These are phyloP conservation scores for Suillus lakei DNA, from an alignment of 768 basidiomycete species.

Conservation along the genomic window DNA sequence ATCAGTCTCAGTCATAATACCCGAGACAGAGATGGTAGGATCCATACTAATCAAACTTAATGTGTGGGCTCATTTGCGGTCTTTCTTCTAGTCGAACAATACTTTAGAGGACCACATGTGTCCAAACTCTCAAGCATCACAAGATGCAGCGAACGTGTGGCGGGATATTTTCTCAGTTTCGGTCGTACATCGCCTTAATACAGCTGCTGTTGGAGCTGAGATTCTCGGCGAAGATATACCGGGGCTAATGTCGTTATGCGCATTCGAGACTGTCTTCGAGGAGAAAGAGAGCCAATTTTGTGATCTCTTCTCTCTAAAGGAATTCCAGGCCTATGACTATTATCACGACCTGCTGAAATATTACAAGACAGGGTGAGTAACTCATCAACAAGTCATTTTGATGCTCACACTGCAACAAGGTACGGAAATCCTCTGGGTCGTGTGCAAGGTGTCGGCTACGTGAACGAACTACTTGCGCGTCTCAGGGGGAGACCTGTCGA, in stretches of 20 bases:
- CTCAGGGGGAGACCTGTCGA: conserved; percentile 64
- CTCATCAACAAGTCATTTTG: background rate
- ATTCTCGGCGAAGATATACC: conserved; percentile 58
- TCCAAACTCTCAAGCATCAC: conserved; percentile 53
- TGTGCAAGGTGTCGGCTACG: conserved; percentile 85
- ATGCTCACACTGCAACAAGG: conserved; percentile 37
- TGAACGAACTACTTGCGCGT: conserved; percentile 88
- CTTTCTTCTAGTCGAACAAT: conserved; percentile 52
- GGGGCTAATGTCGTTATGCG: conserved; percentile 73
- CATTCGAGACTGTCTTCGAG: conserved; percentile 75
- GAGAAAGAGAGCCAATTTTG: conserved; percentile 69
- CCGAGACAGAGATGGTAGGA: conserved; percentile 50
- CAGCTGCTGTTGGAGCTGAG: conserved; percentile 63
- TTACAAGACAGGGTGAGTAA: conserved; percentile 70
- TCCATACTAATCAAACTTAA: background rate
- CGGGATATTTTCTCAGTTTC: conserved; percentile 55
- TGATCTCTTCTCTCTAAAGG: conserved; percentile 62
- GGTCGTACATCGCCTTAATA: conserved; percentile 64
- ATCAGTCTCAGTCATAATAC: conserved; percentile 56
- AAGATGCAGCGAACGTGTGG: conserved; percentile 56
- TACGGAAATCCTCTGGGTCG: conserved; percentile 72
- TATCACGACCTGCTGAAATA: conserved; percentile 76
- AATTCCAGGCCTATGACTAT: conserved; percentile 74
- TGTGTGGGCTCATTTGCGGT: background rate
- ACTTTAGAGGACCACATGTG: conserved; percentile 74